These are phyloP conservation scores for Dissophora globulifera DNA, from an alignment of 192 early-diverging fungal species.

Conservation along the genomic window DNA sequence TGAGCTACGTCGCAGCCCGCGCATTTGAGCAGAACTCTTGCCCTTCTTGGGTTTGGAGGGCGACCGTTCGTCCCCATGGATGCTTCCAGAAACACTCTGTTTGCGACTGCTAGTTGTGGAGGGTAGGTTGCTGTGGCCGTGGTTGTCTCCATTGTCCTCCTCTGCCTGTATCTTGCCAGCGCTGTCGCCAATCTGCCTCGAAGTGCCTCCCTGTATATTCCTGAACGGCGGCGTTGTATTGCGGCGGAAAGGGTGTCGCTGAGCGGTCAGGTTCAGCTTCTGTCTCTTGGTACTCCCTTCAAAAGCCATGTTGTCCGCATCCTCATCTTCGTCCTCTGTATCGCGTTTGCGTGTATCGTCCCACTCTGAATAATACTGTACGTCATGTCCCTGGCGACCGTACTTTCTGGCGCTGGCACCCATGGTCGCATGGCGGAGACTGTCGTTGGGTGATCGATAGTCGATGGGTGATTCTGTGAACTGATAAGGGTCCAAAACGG, in stretches of 20 bases:
- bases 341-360: conserved; percentile 10
- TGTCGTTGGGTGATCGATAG: conserved; percentile 8
- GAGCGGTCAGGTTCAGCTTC: not conserved
- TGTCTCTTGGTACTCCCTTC: conserved; percentile 7
- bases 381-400: conserved; percentile 8
- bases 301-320: not conserved
- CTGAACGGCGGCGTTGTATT: not conserved
- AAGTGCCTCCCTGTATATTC: not conserved
- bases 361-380: conserved; percentile 35
- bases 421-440: not conserved
- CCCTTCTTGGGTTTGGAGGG: not conserved
- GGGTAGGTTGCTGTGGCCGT: conserved; percentile 2
- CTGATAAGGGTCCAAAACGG: not conserved
- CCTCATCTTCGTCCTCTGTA: not conserved
- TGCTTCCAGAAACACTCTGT: conserved; percentile 6
- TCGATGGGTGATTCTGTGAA: conserved; percentile 25
- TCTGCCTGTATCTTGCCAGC: not conserved
- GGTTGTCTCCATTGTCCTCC: not conserved
- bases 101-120: conserved; percentile 26
- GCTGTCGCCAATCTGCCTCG: not conserved
- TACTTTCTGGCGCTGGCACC: not conserved
- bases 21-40: conserved; percentile 14
- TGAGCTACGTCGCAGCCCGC: not conserved
- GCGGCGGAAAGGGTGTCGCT: not conserved
- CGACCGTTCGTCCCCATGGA: conserved; percentile 4